phyloP scores from a whole-genome alignment of 257 asterid species.

The Ilex asprella region DNA sequence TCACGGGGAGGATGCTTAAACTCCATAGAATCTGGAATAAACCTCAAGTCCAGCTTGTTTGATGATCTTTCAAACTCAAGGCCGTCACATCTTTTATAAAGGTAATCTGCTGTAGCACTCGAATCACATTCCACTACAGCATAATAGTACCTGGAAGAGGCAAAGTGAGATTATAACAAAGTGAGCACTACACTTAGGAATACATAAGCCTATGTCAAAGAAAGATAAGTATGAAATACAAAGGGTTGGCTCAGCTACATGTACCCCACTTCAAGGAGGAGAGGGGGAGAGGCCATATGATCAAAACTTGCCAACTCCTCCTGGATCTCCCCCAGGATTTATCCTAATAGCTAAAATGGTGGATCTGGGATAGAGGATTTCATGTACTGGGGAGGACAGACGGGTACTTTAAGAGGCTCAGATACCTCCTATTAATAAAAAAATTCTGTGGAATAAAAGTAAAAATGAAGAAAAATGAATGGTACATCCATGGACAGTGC shows the following conservation, averaged over 20 bases:
- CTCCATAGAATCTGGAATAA: conserved; percentile 86
- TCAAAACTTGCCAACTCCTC: too few relatives aligned
- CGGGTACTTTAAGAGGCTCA: too few relatives aligned
- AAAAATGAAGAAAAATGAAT: too few relatives aligned
- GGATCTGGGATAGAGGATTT: too few relatives aligned
- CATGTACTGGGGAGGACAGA: too few relatives aligned
- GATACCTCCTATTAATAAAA: too few relatives aligned
- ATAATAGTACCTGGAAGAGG: conserved; percentile 62
- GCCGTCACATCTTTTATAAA: conserved; percentile 82
- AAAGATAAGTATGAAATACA: background rate
- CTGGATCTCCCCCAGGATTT: too few relatives aligned
- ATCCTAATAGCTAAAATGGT: too few relatives aligned
- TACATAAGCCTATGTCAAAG: background rate
- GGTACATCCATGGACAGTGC: background rate
- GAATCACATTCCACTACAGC: conserved; percentile 94
- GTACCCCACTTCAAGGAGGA: too few relatives aligned
- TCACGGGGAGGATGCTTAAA: conserved; percentile 84
- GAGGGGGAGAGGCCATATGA: background rate
- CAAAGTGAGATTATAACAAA: conserved; percentile 2
- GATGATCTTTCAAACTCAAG: conserved; percentile 92
- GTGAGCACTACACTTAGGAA: background rate
- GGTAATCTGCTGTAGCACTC: conserved; percentile 81
- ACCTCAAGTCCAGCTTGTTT: conserved; percentile 82
- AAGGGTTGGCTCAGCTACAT: background rate
- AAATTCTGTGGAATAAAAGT: too few relatives aligned